Evolutionary conservation across 2,329 filamentous ascomycete genomes (phyloP), one percentile per base, ranked within the genome.

Genomic region (Epichloe glyceriae): DNA sequence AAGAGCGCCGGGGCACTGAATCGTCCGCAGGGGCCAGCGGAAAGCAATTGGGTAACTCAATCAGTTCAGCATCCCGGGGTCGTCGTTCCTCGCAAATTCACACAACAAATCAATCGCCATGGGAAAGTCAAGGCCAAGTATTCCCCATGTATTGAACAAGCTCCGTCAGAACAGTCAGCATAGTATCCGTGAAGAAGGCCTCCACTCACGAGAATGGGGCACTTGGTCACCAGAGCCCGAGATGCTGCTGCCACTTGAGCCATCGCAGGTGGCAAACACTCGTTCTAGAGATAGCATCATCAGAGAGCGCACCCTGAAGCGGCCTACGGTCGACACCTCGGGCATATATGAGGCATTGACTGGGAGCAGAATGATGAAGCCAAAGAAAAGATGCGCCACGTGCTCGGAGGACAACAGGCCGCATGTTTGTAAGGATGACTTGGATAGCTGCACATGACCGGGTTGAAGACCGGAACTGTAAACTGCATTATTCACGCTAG

Each of bases 401-500:
- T 67, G 65, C 44, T 67, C 64, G 5, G 65, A 67, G 49, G 65
- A 67, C 35, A 55, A 61, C 35, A 54, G 54, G 37, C 63, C 63
- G 15, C 64, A 67, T 43, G 47, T 60, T 6, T 67, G 62, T 33
- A 57, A 58, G 39, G 56, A 66, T 49, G 60, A 64, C 49, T 42
- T 57, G 50, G 57, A 58, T 12, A 42, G 50, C 20, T 17, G 42
- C 20, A 22, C 33, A 42, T 41, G 17, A n/a, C n/a, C 10, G 37
- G 26, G 43, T 6, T 40, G 34, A 30, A 3, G 30, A 30, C 10
- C 10, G 17, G 19, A 17, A 33, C n/a, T 30, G 11, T 33, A 0
- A 26, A 5, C 20, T 14, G 26, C 17, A 40, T 22, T 33, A 40
- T 5, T 40, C 11, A 14, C n/a, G 38, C n/a, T 19, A 40, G 38